Evolutionary conservation across 2,329 filamentous ascomycete species (phyloP), one percentile per base, ranked within the genome.

Genomic region (Hypocreales sp.): DNA sequence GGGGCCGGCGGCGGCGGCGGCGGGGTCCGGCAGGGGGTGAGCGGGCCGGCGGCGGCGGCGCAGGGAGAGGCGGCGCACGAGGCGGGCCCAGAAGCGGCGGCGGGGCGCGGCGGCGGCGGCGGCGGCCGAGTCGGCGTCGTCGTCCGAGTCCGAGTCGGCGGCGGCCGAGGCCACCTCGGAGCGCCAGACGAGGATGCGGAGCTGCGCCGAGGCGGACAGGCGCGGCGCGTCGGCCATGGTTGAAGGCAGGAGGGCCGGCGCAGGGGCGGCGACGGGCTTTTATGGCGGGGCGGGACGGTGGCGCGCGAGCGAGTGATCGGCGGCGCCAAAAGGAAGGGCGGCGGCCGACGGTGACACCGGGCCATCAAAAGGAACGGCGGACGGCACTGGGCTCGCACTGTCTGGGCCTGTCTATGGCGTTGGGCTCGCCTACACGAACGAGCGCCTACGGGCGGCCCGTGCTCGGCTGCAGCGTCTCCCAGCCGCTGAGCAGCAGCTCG

Each of bases 401-500:
- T n/a, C n/a, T n/a, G n/a, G n/a, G n/a, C n/a, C n/a, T n/a, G n/a
- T n/a, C n/a, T 13, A 20, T 10, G 18, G 18, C 18, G 18, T 10
- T 20, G 7, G 10, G 18, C 18, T 20, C 18, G 8, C 4, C 9
- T 7, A 8, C 24, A 25, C 16, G 18, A n/a, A n/a, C n/a, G n/a
- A n/a, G n/a, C n/a, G 18, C 18, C 13, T 11, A 3, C 12, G 8
- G 7, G 4, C 24, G 18, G 8, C 26, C 15, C 20, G 22, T 31
- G 28, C 43, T 55, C 15, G 67, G 67, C 42, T 65, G 65, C 40
- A 72, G 39, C 5, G 65, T 62, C 40, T 70, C 63, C 65, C 66
- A 72, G 14, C 61, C 56, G 9, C 60, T 58, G 10, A 20, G 7
- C 18, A 7, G 7, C 46, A 68, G 51, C 20, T 60, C 61, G 20